Evolutionary conservation across 768 basidiomycete species (phyloP), one percentile per base, ranked within the genome.

Genomic region (Collybia sordida): DNA sequence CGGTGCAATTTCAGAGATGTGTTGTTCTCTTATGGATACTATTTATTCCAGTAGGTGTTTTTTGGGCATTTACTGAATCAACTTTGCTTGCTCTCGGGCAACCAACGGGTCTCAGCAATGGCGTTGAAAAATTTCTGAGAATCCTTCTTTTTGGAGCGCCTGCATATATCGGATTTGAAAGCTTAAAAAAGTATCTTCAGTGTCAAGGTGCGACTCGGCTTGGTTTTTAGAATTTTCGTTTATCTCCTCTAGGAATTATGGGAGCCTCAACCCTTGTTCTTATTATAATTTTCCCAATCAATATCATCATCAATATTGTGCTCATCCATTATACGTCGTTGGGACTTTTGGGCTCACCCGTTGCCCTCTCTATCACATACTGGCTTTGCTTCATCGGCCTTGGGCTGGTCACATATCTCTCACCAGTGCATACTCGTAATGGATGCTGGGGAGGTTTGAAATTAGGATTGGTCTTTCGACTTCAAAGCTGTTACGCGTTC

Each of bases 141-240:
- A 63, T 89, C 24, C 67, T 90, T 41, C 73, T 83, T 39, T 38
- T 83, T 35, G 86, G 81, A 1, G 85, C 82, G 0, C 89, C 89
- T 0, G 88, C 80, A 2, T 88, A 88, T 59, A 81, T 88, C 57
- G 86, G 80, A 2, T 88, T 88, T 50, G 86, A 90, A 63, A 83
- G 80, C 49, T 69, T 89, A 57, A 90, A 90, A 64, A 90, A 87
- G 65, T 90, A 88, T 64, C 63, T 90, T 21, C 88, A 89, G 59
- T 88, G 86, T 50, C 87, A 90, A 72, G 88, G 86, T 85, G 50
- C 54, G 72, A 50, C 17, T 8, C 12, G 11, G 19, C 6, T 31
- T 42, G 24, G 9, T 44, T 28, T 38, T 11, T 23, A 12, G 14
- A 25, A 25, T n/a, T 34, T 14, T 35, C 1, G 22, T 40, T 49